phyloP scores from a whole-genome alignment of 2,329 filamentous ascomycete species.

The Teratosphaeria gauchensis region DNA sequence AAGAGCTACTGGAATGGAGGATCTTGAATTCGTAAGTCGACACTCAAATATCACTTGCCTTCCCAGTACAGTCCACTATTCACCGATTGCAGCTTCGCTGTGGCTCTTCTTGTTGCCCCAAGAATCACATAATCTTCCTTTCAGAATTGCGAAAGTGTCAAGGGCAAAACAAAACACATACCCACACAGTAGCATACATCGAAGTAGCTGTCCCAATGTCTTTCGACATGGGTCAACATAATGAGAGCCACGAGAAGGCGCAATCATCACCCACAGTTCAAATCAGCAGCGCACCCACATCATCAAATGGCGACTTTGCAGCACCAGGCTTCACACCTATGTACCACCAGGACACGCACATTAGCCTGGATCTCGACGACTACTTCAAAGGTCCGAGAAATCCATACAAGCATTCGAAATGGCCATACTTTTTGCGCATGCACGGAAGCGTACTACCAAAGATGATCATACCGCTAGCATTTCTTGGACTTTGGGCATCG shows the following conservation, averaged over 20 bases:
- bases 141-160: not conserved
- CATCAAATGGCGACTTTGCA: not conserved
- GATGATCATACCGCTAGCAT: conserved; percentile 41
- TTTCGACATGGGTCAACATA: not conserved
- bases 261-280: not conserved
- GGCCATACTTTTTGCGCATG: conserved; percentile 64
- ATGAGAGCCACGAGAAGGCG: not conserved
- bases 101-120: not conserved
- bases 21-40: not conserved
- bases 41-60: not conserved
- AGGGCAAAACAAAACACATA: not conserved
- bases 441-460: conserved; percentile 67
- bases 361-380: conserved; percentile 14
- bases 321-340: not conserved
- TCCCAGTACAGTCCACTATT: not conserved
- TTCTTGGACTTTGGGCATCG: conserved; percentile 54
- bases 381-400: conserved; percentile 50
- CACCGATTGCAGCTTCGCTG: not conserved
- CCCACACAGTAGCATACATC: not conserved
- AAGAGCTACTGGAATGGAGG: not conserved
- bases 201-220: not conserved
- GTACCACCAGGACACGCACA: not conserved
- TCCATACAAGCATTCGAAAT: conserved; percentile 64
- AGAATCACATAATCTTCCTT: not conserved
- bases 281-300: not conserved